phyloP scores from a whole-genome alignment of 306 rosid genomes.

The Trichosanthes truncata region DNA sequence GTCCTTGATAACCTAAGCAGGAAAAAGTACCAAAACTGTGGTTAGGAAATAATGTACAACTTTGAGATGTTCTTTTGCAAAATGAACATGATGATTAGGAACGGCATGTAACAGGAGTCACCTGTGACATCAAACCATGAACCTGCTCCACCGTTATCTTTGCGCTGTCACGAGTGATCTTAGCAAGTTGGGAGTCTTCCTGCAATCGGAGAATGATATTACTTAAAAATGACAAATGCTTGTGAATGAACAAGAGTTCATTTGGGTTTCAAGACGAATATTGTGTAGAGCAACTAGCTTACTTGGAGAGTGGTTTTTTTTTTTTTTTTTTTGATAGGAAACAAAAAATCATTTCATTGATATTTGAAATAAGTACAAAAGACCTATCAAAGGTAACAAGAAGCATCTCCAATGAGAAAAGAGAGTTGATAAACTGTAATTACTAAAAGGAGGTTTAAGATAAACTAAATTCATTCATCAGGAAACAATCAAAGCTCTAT shows the following conservation, averaged over 20 bases:
- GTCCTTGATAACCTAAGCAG: constrained; percentile 78
- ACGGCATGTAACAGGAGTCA: constrained; percentile 6
- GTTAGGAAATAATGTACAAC: constrained; percentile 9
- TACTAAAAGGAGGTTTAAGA: too few species aligned
- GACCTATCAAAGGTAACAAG: too few species aligned
- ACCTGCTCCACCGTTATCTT: constrained; percentile 97
- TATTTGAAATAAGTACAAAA: too few species aligned
- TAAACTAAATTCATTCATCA: background rate
- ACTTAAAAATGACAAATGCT: background rate
- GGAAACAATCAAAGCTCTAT: background rate
- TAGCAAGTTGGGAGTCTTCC: constrained; percentile 89
- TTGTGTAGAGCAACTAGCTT: background rate
- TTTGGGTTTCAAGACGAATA: background rate
- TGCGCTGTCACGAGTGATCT: constrained; percentile 87
- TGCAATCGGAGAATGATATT: constrained; percentile 16
- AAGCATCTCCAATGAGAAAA: too few species aligned
- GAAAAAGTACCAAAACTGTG: background rate
- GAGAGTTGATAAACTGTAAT: too few species aligned
- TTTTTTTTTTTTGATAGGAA: too few species aligned
- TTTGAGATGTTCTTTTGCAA: background rate
- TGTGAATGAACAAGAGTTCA: background rate
- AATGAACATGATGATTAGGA: background rate
- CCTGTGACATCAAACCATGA: constrained; percentile 98
- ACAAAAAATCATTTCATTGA: too few species aligned
- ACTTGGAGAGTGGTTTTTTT: background rate